phyloP scores from a whole-genome alignment of 2,329 filamentous ascomycete genomes.

The Xylariales sp. region DNA sequence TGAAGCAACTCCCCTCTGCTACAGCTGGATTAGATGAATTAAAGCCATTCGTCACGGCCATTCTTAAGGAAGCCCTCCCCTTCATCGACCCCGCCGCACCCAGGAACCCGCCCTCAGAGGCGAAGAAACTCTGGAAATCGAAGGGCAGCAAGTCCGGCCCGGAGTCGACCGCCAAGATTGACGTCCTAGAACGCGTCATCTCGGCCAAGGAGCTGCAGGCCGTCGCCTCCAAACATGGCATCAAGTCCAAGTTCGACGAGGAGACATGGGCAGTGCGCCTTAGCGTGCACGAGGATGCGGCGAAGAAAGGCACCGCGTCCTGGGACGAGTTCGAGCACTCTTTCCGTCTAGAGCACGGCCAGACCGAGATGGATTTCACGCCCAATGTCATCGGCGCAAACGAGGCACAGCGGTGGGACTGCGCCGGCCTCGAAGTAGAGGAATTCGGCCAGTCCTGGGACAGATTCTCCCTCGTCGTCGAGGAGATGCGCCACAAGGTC shows the following conservation, averaged over 20 bases:
- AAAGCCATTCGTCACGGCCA: constrained; percentile 60
- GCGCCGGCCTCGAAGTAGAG: constrained; percentile 54
- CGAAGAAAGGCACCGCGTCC: constrained; percentile 63
- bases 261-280: constrained; percentile 75
- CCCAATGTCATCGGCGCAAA: constrained; percentile 64
- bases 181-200: constrained; percentile 65
- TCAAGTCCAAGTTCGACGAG: constrained; percentile 33
- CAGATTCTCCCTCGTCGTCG: constrained; percentile 62
- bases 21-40: constrained; percentile 57
- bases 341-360: constrained; percentile 68
- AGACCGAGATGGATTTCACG: constrained; percentile 69
- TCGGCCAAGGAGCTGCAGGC: constrained; percentile 56
- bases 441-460: constrained; percentile 58
- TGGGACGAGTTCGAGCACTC: constrained; percentile 72
- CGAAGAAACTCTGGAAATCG: constrained; percentile 62
- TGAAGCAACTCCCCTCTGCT: constrained; percentile 59
- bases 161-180: constrained; percentile 62
- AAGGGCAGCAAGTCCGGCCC: constrained; percentile 62
- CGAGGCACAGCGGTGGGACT: constrained; percentile 61
- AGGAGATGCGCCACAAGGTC: constrained; percentile 75
- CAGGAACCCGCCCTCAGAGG: constrained; percentile 46
- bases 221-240: constrained; percentile 45
- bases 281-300: constrained; percentile 68
- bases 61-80: constrained; percentile 68
- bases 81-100: constrained; percentile 69